These are phyloP conservation scores for Staphylotrichum tortipilum DNA, from an alignment of 495 filamentous ascomycete genomes.

Conservation along the genomic window DNA sequence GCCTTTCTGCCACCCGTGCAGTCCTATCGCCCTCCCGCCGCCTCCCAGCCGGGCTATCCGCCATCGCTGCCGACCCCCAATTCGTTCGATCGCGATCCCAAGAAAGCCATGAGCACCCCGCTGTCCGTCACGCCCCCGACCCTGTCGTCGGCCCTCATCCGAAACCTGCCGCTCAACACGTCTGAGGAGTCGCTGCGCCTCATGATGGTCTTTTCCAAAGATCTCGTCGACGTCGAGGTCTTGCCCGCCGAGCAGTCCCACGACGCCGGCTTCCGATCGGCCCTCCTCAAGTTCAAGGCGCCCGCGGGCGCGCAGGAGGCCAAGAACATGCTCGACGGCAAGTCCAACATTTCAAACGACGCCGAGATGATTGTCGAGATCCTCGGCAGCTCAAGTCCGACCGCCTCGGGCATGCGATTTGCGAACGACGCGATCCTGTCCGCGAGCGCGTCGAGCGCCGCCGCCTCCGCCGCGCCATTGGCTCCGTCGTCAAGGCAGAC, in stretches of 20 bases:
- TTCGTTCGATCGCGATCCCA: conserved; percentile 38
- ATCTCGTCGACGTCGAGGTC: conserved; percentile 66
- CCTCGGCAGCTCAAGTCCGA: conserved; percentile 38
- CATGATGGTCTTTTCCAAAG: conserved; percentile 82
- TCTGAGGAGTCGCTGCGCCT: conserved; percentile 63
- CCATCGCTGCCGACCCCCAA: conserved; percentile 23
- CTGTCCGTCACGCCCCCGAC: conserved; percentile 35
- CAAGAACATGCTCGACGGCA: conserved; percentile 67
- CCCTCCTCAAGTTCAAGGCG: conserved; percentile 66
- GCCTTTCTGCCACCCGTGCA: conserved; percentile 29
- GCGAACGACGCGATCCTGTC: conserved; percentile 28
- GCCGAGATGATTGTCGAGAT: conserved; percentile 75
- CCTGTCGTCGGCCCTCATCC: conserved; percentile 49
- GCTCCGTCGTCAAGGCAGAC: conserved; percentile 57
- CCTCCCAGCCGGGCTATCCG: conserved; percentile 35
- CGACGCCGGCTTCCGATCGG: conserved; percentile 64
- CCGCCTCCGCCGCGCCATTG: conserved; percentile 43
- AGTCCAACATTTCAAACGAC: conserved; percentile 64
- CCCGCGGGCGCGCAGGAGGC: conserved; percentile 68
- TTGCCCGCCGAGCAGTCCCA: conserved; percentile 55
- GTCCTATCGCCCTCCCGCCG: conserved; percentile 23
- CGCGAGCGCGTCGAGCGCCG: conserved; percentile 17
- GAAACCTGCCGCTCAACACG: conserved; percentile 66
- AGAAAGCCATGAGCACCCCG: conserved; percentile 43
- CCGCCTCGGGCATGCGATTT: conserved; percentile 29